These are phyloP conservation scores for Triticum timopheevii DNA, from an alignment of 176 grass and related monocot species.

Conservation along the genomic window DNA sequence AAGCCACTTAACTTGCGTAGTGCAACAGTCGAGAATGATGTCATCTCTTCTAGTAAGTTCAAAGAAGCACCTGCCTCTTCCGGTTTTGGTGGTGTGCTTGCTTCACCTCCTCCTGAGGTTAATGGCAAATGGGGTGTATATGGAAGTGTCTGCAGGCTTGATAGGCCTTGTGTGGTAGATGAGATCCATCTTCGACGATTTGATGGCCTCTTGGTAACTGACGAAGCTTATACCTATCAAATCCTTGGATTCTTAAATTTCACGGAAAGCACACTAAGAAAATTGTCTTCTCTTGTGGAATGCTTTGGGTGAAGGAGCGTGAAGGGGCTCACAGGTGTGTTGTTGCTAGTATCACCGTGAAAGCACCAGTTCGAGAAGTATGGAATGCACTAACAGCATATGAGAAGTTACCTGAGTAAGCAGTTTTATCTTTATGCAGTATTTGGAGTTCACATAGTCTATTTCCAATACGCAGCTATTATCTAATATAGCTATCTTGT, in stretches of 20 bases:
- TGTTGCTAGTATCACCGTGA: slow-evolving; percentile 93
- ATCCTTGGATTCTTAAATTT: slow-evolving; percentile 1
- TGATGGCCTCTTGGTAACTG: slow-evolving; percentile 86
- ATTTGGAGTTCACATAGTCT: slow-evolving; percentile 27
- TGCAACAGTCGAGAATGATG: slow-evolving; percentile 29
- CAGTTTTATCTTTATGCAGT: slow-evolving; percentile 33
- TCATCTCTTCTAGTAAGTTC: slow-evolving; percentile 38
- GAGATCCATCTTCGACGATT: slow-evolving; percentile 98
- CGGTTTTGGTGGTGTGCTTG: slow-evolving; percentile 36
- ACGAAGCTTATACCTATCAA: slow-evolving; percentile 20
- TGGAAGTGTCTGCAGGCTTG: slow-evolving; percentile 86
- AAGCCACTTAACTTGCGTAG: slow-evolving; percentile 29
- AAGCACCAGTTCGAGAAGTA: slow-evolving; percentile 90
- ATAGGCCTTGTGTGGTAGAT: slow-evolving; percentile 80
- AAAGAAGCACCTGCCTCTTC: slow-evolving; percentile 37
- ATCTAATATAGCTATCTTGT: slow-evolving; percentile 40
- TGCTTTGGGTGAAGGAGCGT: slow-evolving; percentile 70
- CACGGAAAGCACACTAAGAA: slow-evolving; percentile 18
- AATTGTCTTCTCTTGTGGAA: slow-evolving; percentile 37
- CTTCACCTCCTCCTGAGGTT: slow-evolving; percentile 47
- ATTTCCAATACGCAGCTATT: slow-evolving; percentile 25
- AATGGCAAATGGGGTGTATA: slow-evolving; percentile 85
- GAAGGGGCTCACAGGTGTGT: slow-evolving; percentile 91
- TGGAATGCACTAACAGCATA: slow-evolving; percentile 93
- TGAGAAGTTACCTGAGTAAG: slow-evolving; percentile 87